Percentiles rank a stretch among this genome's conserved stretches.
phyloP scores from a whole-genome alignment of 2,329 filamentous ascomycete species.

The Didymella glomerata region DNA sequence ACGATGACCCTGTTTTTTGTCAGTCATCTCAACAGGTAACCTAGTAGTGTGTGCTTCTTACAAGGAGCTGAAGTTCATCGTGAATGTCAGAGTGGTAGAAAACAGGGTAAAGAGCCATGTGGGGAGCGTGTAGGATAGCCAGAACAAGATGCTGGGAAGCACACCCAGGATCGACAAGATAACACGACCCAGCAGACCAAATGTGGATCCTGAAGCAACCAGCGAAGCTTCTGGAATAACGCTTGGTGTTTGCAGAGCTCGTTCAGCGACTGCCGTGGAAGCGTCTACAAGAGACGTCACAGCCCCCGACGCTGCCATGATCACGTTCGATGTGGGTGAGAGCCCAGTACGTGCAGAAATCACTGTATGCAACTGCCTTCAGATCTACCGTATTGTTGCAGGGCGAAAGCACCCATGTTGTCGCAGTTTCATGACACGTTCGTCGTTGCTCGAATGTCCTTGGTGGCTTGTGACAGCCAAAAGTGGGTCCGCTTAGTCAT shows the following conservation, averaged over 20 bases:
- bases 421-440: slow-evolving; percentile 34
- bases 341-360: slow-evolving; percentile 9
- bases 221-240: slow-evolving; percentile 26
- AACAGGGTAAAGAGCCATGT: slow-evolving; percentile 89
- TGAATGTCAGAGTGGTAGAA: slow-evolving; percentile 93
- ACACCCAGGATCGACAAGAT: slow-evolving; percentile 61
- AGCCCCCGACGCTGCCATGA: slow-evolving; percentile 38
- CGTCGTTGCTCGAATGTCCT: slow-evolving; percentile 20
- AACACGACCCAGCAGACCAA: slow-evolving; percentile 59
- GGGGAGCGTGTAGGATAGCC: slow-evolving; percentile 84
- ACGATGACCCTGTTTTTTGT: slow-evolving; percentile 65
- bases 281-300: slow-evolving; percentile 34
- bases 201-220: slow-evolving; percentile 39
- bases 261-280: slow-evolving; percentile 27
- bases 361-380: slow-evolving; percentile 10
- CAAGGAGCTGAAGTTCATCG: slow-evolving; percentile 98
- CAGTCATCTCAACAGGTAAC: slow-evolving; percentile 15
- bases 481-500: slow-evolving; percentile 23
- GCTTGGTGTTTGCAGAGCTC: slow-evolving; percentile 3
- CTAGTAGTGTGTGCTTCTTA: slow-evolving; percentile 57
- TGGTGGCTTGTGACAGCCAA: slow-evolving; percentile 32
- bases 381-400: slow-evolving; percentile 13
- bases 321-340: slow-evolving; percentile 19
- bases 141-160: slow-evolving; percentile 72
- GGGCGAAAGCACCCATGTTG: slow-evolving; percentile 29